Conservation (phyloP, 1,284 basidiomycete genomes). For the Cystobasidium sp. region DNA sequence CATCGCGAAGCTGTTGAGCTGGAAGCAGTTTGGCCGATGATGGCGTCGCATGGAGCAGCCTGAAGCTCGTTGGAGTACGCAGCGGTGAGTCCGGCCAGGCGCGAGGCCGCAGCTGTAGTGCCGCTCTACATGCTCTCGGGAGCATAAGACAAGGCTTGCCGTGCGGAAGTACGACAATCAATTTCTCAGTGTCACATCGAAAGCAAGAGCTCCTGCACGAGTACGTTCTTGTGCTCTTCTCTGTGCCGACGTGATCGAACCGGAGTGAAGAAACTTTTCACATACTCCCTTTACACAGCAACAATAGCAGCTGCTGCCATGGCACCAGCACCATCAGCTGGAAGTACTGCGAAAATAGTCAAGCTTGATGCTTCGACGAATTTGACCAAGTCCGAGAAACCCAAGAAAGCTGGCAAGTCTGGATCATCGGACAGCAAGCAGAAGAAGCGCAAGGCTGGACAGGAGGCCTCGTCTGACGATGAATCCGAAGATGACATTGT, state of each 20-base stretch:
- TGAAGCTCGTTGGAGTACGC: background rate
- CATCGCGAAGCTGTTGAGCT: constrained; percentile 31
- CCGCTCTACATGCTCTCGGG: constrained; percentile 17
- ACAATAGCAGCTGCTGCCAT: background rate
- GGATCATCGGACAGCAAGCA: constrained; percentile 1
- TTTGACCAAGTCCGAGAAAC: constrained; percentile 12
- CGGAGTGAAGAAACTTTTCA: constrained; percentile 18
- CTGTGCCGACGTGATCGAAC: constrained; percentile 5
- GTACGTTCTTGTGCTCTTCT: background rate
- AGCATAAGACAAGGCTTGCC: constrained; percentile 12
- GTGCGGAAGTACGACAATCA: background rate
- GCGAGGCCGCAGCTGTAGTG: constrained; percentile 9
- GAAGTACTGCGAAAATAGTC: constrained; percentile 35
- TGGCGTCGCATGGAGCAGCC: constrained; percentile 2
- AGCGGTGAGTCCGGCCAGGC: background rate
- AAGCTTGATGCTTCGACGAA: constrained; percentile 35
- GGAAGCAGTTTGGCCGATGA: constrained; percentile 9
- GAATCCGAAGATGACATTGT: constrained; percentile 36
- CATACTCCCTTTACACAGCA: no score
- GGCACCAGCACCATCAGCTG: constrained; percentile 3
- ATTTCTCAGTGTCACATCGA: background rate
- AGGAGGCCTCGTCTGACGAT: constrained; percentile 19
- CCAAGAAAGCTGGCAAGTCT: constrained; percentile 24
- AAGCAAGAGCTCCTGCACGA: background rate
- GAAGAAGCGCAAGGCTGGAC: constrained; percentile 31